These are phyloP conservation scores for Cytospora paraplurivora DNA, from an alignment of 2,329 filamentous ascomycete species.

Conservation along the genomic window DNA sequence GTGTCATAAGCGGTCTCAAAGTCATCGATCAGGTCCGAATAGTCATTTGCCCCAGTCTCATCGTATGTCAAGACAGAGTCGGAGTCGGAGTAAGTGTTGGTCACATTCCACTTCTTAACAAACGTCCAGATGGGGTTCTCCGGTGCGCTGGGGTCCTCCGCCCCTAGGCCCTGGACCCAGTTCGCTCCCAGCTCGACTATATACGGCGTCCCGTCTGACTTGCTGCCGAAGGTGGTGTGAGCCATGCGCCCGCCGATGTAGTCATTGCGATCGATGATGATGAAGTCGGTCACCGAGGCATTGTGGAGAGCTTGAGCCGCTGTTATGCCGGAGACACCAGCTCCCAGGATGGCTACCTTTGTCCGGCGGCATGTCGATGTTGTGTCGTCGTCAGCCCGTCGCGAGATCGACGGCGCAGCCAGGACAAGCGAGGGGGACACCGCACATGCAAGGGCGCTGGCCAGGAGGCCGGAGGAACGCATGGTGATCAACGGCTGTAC, in stretches of 20 bases:
- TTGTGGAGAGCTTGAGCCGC: conserved; percentile 65
- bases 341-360: conserved; percentile 52
- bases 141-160: conserved; percentile 36
- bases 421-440: neutral
- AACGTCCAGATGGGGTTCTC: conserved; percentile 67
- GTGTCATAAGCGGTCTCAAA: conserved; percentile 50
- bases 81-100: conserved; percentile 61
- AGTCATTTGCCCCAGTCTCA: conserved; percentile 56
- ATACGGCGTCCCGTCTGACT: conserved; percentile 53
- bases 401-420: conserved; percentile 9
- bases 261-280: conserved; percentile 65
- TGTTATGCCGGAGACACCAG: conserved; percentile 64
- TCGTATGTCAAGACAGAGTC: conserved; percentile 62
- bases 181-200: conserved; percentile 68
- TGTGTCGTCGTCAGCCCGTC: neutral
- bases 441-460: conserved; percentile 1
- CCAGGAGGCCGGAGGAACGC: neutral
- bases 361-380: conserved; percentile 38
- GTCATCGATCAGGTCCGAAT: conserved; percentile 49
- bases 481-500: conserved; percentile 5
- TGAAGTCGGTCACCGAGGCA: conserved; percentile 62
- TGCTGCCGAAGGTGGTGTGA: conserved; percentile 59
- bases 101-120: conserved; percentile 59
- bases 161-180: conserved; percentile 50
- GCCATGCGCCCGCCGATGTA: conserved; percentile 63